Evolutionary conservation across 1,284 basidiomycete genomes (phyloP).

Genomic region (Ustilago trichophora): DNA sequence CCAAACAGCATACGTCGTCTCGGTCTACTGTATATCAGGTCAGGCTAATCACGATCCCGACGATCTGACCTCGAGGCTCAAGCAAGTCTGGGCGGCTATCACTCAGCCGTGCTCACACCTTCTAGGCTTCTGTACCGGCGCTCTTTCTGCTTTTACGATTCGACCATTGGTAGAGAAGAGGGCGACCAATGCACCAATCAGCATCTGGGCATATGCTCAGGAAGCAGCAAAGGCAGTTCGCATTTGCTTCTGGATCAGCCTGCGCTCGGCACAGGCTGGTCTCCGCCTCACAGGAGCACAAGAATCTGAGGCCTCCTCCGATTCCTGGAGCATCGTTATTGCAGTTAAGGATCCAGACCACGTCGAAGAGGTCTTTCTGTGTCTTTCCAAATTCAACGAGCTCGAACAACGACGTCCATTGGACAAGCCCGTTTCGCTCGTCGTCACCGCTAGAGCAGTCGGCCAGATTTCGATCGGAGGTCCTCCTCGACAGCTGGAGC

Average conservation of each 20-base stretch:
- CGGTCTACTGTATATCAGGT: conserved; percentile 16
- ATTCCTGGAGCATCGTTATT: conserved; percentile 32
- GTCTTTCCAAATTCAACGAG: conserved; percentile 14
- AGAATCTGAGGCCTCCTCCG: neutral
- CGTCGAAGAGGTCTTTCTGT: conserved; percentile 3
- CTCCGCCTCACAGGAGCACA: conserved; percentile 4
- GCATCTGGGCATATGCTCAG: conserved; percentile 23
- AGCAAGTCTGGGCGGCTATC: conserved; percentile 19
- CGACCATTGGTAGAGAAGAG: conserved; percentile 7
- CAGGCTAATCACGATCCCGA: too few relatives aligned
- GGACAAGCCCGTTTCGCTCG: conserved; percentile 6
- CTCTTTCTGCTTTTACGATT: conserved; percentile 20
- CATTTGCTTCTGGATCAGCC: conserved; percentile 38
- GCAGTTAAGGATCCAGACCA: conserved; percentile 8
- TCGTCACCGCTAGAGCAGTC: conserved; percentile 19
- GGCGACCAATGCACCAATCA: neutral
- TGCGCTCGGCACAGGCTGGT: conserved; percentile 27
- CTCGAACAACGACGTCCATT: conserved; percentile 17
- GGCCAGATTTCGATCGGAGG: conserved; percentile 34
- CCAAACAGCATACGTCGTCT: conserved; percentile 31
- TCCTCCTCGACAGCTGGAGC: conserved; percentile 9
- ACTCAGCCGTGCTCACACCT: conserved; percentile 16
- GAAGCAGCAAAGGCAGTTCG: conserved; percentile 24
- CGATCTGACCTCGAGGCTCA: too few relatives aligned
- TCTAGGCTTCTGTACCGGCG: conserved; percentile 42